Evolutionary conservation across 2,329 filamentous ascomycete species (phyloP).

Genomic region (Chaetomiaceae sp.): DNA sequence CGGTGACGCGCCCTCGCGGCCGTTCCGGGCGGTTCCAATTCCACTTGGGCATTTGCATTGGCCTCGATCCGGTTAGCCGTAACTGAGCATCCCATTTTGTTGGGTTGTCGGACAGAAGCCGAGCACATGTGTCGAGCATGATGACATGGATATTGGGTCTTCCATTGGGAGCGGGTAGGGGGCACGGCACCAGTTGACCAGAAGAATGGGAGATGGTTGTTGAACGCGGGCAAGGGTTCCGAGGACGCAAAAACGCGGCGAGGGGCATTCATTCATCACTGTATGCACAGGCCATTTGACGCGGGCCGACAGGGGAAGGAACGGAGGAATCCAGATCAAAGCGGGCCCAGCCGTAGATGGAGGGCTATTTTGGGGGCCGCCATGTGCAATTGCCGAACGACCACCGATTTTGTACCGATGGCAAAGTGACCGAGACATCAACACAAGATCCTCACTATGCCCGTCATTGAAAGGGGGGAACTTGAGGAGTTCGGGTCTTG

Average conservation of each 20-base stretch:
- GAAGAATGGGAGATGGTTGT: too few species aligned
- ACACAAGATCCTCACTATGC: too few species aligned
- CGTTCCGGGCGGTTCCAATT: constrained; percentile 17
- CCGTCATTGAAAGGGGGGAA: too few species aligned
- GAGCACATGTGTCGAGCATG: neutral
- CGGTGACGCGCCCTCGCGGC: constrained; percentile 19
- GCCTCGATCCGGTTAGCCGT: constrained; percentile 1
- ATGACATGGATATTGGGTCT: neutral
- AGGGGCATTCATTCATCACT: too few species aligned
- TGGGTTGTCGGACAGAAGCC: neutral
- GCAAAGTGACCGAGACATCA: too few species aligned
- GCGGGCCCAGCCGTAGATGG: neutral
- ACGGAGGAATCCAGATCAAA: neutral
- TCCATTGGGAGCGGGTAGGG: too few species aligned
- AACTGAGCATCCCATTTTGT: neutral
- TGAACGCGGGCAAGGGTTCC: too few species aligned
- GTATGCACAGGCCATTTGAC: neutral
- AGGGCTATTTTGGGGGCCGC: neutral
- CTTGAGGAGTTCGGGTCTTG: too few species aligned
- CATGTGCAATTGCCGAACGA: constrained; percentile 2
- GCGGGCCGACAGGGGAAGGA: neutral
- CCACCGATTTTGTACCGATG: neutral
- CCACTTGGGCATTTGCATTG: constrained; percentile 6
- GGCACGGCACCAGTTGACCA: too few species aligned
- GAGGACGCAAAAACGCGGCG: too few species aligned